Percentiles rank a stretch among this genome's conserved stretches.
phyloP scores from a whole-genome alignment of 2,329 filamentous ascomycete genomes.

The Berkeleyomyces basicola region DNA sequence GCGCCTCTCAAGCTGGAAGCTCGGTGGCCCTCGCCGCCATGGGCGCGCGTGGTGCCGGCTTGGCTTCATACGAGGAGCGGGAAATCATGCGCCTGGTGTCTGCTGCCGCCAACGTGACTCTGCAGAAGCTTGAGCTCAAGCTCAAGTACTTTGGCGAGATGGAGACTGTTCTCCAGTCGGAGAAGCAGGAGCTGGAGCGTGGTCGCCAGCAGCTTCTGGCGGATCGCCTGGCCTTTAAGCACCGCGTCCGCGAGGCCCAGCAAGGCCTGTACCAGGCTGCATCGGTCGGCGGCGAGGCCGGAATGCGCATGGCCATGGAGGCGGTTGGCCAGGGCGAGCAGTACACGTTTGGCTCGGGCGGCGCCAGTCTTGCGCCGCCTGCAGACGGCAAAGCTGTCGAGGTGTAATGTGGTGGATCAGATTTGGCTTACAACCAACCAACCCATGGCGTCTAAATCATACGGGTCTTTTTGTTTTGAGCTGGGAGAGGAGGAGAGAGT shows the following conservation, averaged over 20 bases:
- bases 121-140: conserved; percentile 92
- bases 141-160: conserved; percentile 93
- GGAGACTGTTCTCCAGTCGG: conserved; percentile 78
- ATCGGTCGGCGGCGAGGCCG: conserved; percentile 32
- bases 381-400: conserved; percentile 10
- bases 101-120: conserved; percentile 78
- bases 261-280: conserved; percentile 48
- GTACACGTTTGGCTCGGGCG: conserved; percentile 33
- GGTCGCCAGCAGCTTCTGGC: conserved; percentile 86
- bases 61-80: conserved; percentile 90
- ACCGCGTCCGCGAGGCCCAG: conserved; percentile 69
- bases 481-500: too few species aligned
- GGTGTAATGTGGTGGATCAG: conserved; percentile 2
- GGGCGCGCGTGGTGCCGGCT: conserved; percentile 67
- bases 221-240: conserved; percentile 79
- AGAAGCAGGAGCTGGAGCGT: conserved; percentile 81
- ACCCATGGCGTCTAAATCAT: too few species aligned
- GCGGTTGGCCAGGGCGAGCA: conserved; percentile 32
- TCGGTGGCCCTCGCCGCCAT: conserved; percentile 74
- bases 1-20: conserved; percentile 32
- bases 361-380: conserved; percentile 1
- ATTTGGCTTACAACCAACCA: not conserved
- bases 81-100: conserved; percentile 91
- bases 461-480: not conserved
- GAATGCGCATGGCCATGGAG: conserved; percentile 31